Evolutionary conservation across 495 filamentous ascomycete genomes (phyloP), one percentile per base, ranked within the genome.

Genomic region (Penicillium diatomitis): DNA sequence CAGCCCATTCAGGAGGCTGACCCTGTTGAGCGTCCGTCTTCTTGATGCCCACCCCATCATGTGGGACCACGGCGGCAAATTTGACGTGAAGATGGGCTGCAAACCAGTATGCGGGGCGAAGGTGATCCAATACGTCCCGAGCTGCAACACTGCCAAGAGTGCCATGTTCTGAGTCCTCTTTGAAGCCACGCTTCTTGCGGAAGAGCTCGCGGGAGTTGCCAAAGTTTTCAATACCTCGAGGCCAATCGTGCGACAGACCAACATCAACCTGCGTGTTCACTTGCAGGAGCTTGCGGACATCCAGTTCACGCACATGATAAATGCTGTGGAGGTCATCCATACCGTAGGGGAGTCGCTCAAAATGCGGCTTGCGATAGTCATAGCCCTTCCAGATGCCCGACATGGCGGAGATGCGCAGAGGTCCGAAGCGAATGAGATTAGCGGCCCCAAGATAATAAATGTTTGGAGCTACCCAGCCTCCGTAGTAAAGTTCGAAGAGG

Each of bases 401-500:
- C 68, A 97, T 72, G 0, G 83, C 90, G n/a, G 86, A 85, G 50
- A 98, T 95, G 3, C 92, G 83, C 12, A 97, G 66, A 2, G 84
- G 81, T 3, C 90, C 90, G 42, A 88, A 75, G 10, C 85, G 83
- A 5, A 98, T 57, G 6, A 96, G 82, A 55, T 90, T 94, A 29
- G 92, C 87, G 8, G 90, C 89, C 38, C 92, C 92, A 55, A 97
- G 66, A 70, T 95, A 98, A 72, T 94, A 98, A 44, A 98, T 98
- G 46, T 91, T 95, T 11, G 87, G 90, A 1, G 91, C 91, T 2
- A 88, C 92, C 92, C 92, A 98, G 35, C 92, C 92, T 37, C 92
- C 92, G 62, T 97, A 95, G 70, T 87, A 94, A 3, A 98, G 77
- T 60, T 98, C 92, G 69, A 78, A 89, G 0, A 95, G 63, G 61